Base-by-base conservation (phyloP, 495 filamentous ascomycete species). In the Daldinia loculata region DNA sequence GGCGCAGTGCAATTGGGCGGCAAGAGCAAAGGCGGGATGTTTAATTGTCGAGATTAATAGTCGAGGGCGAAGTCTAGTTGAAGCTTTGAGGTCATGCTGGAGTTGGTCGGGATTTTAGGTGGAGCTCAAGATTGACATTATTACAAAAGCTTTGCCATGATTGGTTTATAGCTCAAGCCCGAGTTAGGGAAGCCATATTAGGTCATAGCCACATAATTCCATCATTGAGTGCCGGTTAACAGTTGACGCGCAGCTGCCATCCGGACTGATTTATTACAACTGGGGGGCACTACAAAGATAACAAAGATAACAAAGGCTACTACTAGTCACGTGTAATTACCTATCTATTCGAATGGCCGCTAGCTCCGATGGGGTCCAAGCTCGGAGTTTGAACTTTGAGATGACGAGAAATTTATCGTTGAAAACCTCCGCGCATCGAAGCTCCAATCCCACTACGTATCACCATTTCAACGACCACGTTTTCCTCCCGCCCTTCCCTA, bases 81-180 rank as follows among this genome's bases (percentile, higher is more conserved):
- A 30, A 59, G 58, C 64, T 62, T 73, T 50, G 66, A 76, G 74
- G 59, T 76, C 55, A 75, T 74, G 69, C 0, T 69, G 61, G 60
- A 66, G 72, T 63, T n/a, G n/a, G 67, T 68, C 63, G 75, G 67
- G 59, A 50, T 67, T 77, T 77, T 70, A 56, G 66, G 75, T 77
- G 75, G 75, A 77, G 63, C 70, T 70, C 50, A 26, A 48, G 43
- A 77, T 56, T 56, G 5, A 30, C 15, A 57, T 57, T 17, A 60
- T 77, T 74, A 77, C 75, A 77, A 77, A 77, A 68, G 67, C 12
- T 17, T 62, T 64, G 60, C 51, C 48, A 55, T 74, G 66, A 77
- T 76, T 77, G 75, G 75, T n/a, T 48, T 48, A 4, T 19, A 9
- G 48, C 29, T 67, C 30, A 19, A 64, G 55, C 57, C 72, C 63